phyloP scores from a whole-genome alignment of 169 alveolate species.

The Plasmodium reichenowi region DNA sequence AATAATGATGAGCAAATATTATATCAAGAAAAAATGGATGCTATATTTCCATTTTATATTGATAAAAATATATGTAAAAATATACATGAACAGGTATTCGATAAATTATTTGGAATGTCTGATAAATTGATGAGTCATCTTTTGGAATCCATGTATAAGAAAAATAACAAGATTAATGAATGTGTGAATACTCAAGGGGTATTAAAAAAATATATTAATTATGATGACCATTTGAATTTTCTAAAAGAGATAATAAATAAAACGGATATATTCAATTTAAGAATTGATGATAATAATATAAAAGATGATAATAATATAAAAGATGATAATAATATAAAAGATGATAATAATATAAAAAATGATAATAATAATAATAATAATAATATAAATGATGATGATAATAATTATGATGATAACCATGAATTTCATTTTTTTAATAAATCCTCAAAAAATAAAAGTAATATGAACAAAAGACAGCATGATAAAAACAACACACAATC shows the following conservation, averaged over 20 bases:
- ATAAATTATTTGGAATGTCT: slow-evolving; percentile 8
- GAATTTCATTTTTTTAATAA: not conserved
- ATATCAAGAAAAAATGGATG: slow-evolving; percentile 28
- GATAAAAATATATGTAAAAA: not conserved
- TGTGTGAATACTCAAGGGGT: not conserved
- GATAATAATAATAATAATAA: not conserved
- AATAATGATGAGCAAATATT: slow-evolving; percentile 20
- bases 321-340: not conserved
- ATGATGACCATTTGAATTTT: slow-evolving; percentile 4
- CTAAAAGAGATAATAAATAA: slow-evolving; percentile 10
- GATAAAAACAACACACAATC: too few relatives aligned
- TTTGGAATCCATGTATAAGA: not conserved
- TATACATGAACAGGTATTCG: slow-evolving; percentile 35
- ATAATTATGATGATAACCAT: not conserved
- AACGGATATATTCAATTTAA: slow-evolving; percentile 2
- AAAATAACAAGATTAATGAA: not conserved
- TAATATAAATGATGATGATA: not conserved
- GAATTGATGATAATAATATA: not conserved
- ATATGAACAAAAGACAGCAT: too few relatives aligned
- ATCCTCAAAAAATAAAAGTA: not conserved
- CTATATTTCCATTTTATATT: slow-evolving; percentile 35
- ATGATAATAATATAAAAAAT: not conserved
- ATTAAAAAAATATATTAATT: slow-evolving; percentile 13
- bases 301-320: not conserved
- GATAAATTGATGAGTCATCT: not conserved